Base-by-base conservation (phyloP, 169 alveolate species). In the Cryptosporidium bovis region DNA sequence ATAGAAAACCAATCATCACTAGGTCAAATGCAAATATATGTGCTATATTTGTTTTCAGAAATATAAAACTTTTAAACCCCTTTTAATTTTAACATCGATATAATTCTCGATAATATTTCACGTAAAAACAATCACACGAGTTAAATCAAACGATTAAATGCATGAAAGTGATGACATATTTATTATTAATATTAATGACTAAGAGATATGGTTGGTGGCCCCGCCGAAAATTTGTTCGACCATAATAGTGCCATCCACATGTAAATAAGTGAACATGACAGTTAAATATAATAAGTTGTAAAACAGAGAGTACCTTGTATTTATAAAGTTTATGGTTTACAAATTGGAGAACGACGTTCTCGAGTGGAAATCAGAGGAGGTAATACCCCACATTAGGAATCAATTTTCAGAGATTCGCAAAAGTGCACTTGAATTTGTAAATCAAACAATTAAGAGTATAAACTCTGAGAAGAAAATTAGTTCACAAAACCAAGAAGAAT, bases 311-410 rank as follows among this genome's bases (percentile, higher is more conserved):
- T 55, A 20, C 34, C n/a, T 20, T 55, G 8, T 7, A 55, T 13
- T 27, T 55, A 27, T 40, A 40, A 40, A 8, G 13, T 40, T 40
- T 40, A 40, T 40, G 48, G 48, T 40, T 40, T 40, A 40, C 48
- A 40, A 62, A 62, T 62, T 31, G 1, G 15, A 62, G 51, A 65
- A 31, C 7, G 77, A 65, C 16, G 12, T 18, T 20, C 18, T 66
- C 48, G 56, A n/a, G 51, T 69, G 83, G 83, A 55, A 55, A 24
- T 69, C 83, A 51, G 67, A 69, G 13, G 56, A 56, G 20, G 68
- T 69, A 24, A 50, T 69, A 51, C 67, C 83, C 16, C 44, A 69
- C 51, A 69, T 69, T 51, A 69, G 50, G 51, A 20, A 18, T 7
- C 66, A 69, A 44, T 44, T 69, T 8, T 29, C 67, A 16, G 83